These are phyloP conservation scores for Coemansia sp. DNA, from an alignment of 192 early-diverging fungal species.

Conservation along the genomic window DNA sequence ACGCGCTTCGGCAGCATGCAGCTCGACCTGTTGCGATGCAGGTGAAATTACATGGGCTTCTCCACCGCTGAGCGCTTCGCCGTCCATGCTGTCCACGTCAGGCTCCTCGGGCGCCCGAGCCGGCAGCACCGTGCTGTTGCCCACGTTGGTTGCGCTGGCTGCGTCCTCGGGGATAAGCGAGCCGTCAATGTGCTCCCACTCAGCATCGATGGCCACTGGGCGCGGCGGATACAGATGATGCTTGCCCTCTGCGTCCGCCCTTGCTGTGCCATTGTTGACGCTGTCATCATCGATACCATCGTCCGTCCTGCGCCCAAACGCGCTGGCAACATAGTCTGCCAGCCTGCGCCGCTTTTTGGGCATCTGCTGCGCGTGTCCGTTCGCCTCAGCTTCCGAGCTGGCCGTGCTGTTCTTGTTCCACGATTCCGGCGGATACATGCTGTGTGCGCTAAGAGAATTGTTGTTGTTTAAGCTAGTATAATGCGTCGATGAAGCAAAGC, in stretches of 20 bases:
- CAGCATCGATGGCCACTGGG: slow-evolving; percentile 35
- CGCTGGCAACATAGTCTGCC: slow-evolving; percentile 8
- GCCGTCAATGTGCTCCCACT: slow-evolving; percentile 41
- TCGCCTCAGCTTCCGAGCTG: neutral
- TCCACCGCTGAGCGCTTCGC: neutral
- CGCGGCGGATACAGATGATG: slow-evolving; percentile 34
- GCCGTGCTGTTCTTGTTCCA: slow-evolving; percentile 3
- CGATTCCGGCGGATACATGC: slow-evolving; percentile 3
- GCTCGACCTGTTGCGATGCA: slow-evolving; percentile 16
- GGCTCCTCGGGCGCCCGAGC: neutral
- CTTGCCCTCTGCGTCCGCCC: neutral
- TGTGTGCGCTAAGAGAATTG: neutral
- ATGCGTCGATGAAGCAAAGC: neutral
- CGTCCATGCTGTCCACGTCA: neutral
- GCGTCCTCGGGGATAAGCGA: neutral
- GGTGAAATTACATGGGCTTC: neutral
- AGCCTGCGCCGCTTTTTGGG: slow-evolving; percentile 6
- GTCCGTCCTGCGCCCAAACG: neutral
- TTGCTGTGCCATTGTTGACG: neutral
- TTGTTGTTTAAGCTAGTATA: neutral
- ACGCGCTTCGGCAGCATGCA: slow-evolving; percentile 5
- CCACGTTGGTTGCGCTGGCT: neutral
- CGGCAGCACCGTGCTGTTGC: slow-evolving; percentile 2
- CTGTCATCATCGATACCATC: neutral
- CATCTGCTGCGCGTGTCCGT: neutral